Base-by-base conservation (phyloP, 208 protist species). In the Angomonas deanei region DNA sequence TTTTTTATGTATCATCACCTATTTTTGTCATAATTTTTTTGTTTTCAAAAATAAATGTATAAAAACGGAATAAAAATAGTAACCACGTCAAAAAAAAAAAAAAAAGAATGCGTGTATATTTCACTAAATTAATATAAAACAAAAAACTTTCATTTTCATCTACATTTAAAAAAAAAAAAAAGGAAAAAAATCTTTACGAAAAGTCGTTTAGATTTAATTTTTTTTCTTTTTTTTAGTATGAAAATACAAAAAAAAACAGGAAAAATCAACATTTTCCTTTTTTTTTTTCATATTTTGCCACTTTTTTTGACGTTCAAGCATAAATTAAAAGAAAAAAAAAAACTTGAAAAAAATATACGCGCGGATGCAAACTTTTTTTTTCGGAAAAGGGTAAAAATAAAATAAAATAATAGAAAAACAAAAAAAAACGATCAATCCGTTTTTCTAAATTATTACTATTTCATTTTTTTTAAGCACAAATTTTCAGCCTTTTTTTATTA, bases 41-140 rank as follows among this genome's bases (percentile, higher is more conserved):
- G n/a, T n/a, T n/a, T n/a, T n/a, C n/a, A n/a, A n/a, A n/a, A n/a
- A n/a, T n/a, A n/a, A n/a, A n/a, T n/a, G n/a, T n/a, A n/a, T n/a
- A n/a, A n/a, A n/a, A n/a, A n/a, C n/a, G n/a, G n/a, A 54, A 64
- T 55, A 64, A 11, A 58, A 57, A 61, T 30, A 34, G 28, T 5
- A 42, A 42, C 15, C 15, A 15, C 8, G 15, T 42, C 15, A n/a
- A n/a, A n/a, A n/a, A 42, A 8, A 42, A 15, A 42, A 42, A 42
- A 42, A 42, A 8, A 47, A 6, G 8, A n/a, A n/a, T n/a, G n/a
- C n/a, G n/a, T n/a, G n/a, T n/a, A n/a, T n/a, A n/a, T n/a, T n/a
- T n/a, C n/a, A n/a, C 19, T 21, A 61, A 32, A 56, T n/a, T 19
- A 21, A 49, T 19, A 24, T 15, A 56, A 6, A 26, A 26, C 2